A percentile compares a stretch with the other conserved stretches of the same genome.
phyloP scores from a whole-genome alignment of 75 land plant genomes.

The Picea sitchensis region DNA sequence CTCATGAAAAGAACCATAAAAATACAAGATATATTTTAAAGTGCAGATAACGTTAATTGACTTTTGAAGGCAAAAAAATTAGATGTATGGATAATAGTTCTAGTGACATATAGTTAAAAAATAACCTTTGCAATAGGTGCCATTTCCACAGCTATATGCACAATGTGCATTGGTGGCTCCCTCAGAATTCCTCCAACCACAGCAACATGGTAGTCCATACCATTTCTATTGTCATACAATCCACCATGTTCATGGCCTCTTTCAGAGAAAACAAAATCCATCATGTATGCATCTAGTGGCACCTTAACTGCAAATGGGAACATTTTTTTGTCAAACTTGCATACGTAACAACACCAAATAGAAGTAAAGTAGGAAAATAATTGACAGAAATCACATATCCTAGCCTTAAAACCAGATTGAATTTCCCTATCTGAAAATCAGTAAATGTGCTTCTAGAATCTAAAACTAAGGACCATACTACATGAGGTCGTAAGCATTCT shows the following conservation, averaged over 20 bases:
- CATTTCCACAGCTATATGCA: constrained; percentile 91
- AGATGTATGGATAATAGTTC: too few species aligned
- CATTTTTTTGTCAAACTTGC: background rate
- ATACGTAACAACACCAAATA: background rate
- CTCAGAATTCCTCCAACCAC: constrained; percentile 67
- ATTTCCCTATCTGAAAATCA: background rate
- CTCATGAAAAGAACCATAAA: background rate
- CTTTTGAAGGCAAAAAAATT: too few species aligned
- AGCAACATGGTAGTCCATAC: constrained; percentile 90
- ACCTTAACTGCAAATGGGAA: constrained; percentile 61
- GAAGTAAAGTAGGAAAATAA: background rate
- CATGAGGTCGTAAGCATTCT: background rate
- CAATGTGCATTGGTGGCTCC: constrained; percentile 86
- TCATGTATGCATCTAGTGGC: constrained; percentile 88
- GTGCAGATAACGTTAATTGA: background rate
- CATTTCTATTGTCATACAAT: constrained; percentile 74
- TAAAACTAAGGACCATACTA: background rate
- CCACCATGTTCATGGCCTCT: constrained; percentile 66
- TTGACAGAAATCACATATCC: background rate
- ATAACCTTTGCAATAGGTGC: constrained; percentile 93
- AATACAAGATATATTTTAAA: background rate
- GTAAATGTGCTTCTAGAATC: background rate
- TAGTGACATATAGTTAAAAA: background rate
- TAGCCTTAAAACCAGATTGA: background rate
- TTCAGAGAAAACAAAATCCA: constrained; percentile 97